phyloP scores from a whole-genome alignment of 179 eudicot genomes.

The Corrigiola litoralis region DNA sequence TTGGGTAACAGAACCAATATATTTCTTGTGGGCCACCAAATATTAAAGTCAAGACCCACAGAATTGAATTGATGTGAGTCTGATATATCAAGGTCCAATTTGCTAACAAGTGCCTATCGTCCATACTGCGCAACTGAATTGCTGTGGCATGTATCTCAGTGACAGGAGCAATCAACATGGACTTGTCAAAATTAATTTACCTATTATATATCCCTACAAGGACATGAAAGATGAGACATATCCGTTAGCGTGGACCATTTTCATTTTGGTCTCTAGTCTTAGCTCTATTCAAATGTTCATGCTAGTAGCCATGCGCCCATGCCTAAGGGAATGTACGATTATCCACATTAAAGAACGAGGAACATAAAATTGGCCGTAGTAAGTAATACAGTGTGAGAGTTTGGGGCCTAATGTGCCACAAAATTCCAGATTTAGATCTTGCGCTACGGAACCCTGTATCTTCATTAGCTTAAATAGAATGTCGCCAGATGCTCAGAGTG shows the following conservation, averaged over 20 bases:
- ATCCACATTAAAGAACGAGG: no score
- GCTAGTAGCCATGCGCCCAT: no score
- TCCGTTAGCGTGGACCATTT: slow-evolving; percentile 19
- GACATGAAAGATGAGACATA: slow-evolving; percentile 21
- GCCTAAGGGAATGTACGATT: no score
- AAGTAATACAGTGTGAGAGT: no score
- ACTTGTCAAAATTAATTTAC: slow-evolving; percentile 26
- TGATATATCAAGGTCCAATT: slow-evolving; percentile 31
- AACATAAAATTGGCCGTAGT: no score
- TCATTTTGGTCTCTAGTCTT: not conserved
- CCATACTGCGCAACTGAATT: slow-evolving; percentile 37
- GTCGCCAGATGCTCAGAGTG: no score
- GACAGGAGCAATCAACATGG: slow-evolving; percentile 27
- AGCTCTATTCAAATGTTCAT: not conserved
- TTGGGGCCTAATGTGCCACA: no score
- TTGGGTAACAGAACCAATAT: slow-evolving; percentile 3
- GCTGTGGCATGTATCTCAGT: slow-evolving; percentile 34
- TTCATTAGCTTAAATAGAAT: no score
- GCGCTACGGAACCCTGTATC: no score
- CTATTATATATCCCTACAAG: not conserved
- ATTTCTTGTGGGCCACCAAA: slow-evolving; percentile 17
- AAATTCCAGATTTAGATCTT: no score
- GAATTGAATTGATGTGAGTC: slow-evolving; percentile 28
- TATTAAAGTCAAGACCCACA: slow-evolving; percentile 15
- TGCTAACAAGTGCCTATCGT: slow-evolving; percentile 26